Evolutionary conservation across 495 filamentous ascomycete genomes (phyloP).

Genomic region (Cladorrhinum samala): DNA sequence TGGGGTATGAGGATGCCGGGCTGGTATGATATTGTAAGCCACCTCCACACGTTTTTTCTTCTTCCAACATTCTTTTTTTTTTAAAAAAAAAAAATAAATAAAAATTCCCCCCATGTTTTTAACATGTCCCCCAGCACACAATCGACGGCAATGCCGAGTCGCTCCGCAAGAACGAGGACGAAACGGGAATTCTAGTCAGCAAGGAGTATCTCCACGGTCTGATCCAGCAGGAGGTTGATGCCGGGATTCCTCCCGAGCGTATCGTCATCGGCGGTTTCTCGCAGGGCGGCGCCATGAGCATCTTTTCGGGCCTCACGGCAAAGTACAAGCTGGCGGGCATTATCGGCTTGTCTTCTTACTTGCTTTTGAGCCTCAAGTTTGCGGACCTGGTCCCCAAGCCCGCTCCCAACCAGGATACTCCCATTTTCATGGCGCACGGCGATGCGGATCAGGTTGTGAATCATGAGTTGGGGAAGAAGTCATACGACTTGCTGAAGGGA

Average conservation of each 20-base stretch:
- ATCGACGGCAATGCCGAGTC: conserved; percentile 41
- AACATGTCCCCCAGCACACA: conserved; percentile 13
- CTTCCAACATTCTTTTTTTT: not conserved
- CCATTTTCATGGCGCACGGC: conserved; percentile 86
- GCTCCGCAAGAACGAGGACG: conserved; percentile 55
- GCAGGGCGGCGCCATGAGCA: conserved; percentile 51
- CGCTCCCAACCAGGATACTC: conserved; percentile 68
- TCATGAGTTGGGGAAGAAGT: conserved; percentile 58
- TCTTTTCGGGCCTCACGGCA: conserved; percentile 63
- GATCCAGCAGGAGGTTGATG: conserved; percentile 74
- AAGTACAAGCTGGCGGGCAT: conserved; percentile 77
- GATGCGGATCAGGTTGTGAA: conserved; percentile 64
- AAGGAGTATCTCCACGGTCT: conserved; percentile 71
- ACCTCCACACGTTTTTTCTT: conserved; percentile 14
- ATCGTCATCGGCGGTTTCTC: conserved; percentile 72
- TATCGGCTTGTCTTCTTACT: conserved; percentile 76
- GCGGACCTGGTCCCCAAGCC: conserved; percentile 56
- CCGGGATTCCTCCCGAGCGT: conserved; percentile 73
- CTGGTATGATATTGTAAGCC: conserved; percentile 83
- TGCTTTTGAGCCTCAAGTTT: conserved; percentile 69
- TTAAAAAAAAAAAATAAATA: not conserved
- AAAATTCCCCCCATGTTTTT: not conserved
- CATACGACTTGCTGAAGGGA: conserved; percentile 55
- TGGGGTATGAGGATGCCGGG: conserved; percentile 77
- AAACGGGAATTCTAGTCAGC: conserved; percentile 68